phyloP scores from a whole-genome alignment of 495 filamentous ascomycete species.

The Aspergillus bertholletiae region DNA sequence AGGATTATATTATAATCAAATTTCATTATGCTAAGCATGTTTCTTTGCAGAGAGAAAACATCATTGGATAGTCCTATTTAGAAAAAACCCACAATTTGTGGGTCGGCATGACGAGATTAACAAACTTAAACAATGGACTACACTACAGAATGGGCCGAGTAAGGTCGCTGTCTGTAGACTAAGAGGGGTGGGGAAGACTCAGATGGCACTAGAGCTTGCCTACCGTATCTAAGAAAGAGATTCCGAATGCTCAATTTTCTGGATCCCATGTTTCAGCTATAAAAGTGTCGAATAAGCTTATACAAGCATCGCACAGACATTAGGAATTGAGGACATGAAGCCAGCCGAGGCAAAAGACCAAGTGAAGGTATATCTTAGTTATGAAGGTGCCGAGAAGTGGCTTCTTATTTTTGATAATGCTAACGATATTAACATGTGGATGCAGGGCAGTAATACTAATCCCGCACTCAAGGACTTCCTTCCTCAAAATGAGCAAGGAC shows the following conservation, averaged over 20 bases:
- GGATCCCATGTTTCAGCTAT: constrained; percentile 40
- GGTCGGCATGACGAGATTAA: constrained; percentile 1
- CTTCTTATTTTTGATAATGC: too few relatives aligned
- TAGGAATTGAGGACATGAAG: constrained; percentile 19
- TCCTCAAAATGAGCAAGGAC: constrained; percentile 24
- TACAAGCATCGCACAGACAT: constrained; percentile 26
- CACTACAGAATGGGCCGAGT: neutral
- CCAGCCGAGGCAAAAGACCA: constrained; percentile 21
- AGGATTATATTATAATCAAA: too few relatives aligned
- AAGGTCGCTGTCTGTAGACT: constrained; percentile 36
- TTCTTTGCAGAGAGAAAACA: too few relatives aligned
- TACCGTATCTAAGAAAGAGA: constrained; percentile 35
- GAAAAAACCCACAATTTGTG: neutral
- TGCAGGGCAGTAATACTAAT: neutral
- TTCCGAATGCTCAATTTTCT: constrained; percentile 46
- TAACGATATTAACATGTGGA: constrained; percentile 34
- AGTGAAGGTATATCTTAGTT: constrained; percentile 28
- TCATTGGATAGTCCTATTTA: too few relatives aligned
- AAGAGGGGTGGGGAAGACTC: constrained; percentile 50
- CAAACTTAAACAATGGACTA: neutral
- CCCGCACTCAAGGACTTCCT: constrained; percentile 17
- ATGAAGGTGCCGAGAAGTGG: constrained; percentile 24
- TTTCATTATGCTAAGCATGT: too few relatives aligned
- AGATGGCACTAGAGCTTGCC: constrained; percentile 47
- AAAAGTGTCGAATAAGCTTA: constrained; percentile 45